A percentile compares a stretch with the other conserved stretches of the same genome.
Conservation (phyloP, 495 filamentous ascomycete species). For the Lophiostoma macrostomum region DNA sequence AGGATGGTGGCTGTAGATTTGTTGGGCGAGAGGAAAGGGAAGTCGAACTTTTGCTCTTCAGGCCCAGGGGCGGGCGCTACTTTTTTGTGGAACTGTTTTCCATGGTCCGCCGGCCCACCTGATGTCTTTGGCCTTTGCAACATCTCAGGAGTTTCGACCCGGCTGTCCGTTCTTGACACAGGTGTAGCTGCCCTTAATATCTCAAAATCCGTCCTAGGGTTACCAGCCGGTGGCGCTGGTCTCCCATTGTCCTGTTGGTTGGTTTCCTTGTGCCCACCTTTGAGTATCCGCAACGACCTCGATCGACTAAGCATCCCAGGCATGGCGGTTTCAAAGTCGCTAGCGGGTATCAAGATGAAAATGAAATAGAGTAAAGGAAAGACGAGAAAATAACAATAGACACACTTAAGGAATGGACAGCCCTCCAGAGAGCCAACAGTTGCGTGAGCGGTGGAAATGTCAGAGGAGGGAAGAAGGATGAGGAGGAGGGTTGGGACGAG, state of each 20-base stretch:
- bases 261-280: conserved; percentile 23
- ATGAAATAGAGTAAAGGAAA: conserved; percentile 23
- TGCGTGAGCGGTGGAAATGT: conserved; percentile 28
- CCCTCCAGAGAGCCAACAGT: conserved; percentile 50
- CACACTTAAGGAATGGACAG: conserved; percentile 46
- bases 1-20: conserved; percentile 30
- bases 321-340: conserved; percentile 35
- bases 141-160: conserved; percentile 25
- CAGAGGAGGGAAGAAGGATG: conserved; percentile 19
- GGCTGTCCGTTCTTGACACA: conserved; percentile 16
- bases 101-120: conserved; percentile 23
- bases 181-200: conserved; percentile 32
- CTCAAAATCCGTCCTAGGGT: conserved; percentile 13
- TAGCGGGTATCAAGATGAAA: conserved; percentile 24
- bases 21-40: conserved; percentile 16
- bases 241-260: conserved; percentile 24
- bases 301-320: conserved; percentile 31
- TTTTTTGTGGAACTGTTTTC: conserved; percentile 33
- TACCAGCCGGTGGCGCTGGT: conserved; percentile 16
- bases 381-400: conserved; percentile 13
- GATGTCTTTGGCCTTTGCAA: conserved; percentile 31
- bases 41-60: conserved; percentile 11
- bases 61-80: conserved; percentile 20
- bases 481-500: conserved; percentile 8
- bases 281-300: conserved; percentile 29